A percentile compares a stretch with the other conserved stretches of the same genome.
Evolutionary conservation across 2,329 filamentous ascomycete species (phyloP).

Genomic region (Thermothelomyces thermophilus): DNA sequence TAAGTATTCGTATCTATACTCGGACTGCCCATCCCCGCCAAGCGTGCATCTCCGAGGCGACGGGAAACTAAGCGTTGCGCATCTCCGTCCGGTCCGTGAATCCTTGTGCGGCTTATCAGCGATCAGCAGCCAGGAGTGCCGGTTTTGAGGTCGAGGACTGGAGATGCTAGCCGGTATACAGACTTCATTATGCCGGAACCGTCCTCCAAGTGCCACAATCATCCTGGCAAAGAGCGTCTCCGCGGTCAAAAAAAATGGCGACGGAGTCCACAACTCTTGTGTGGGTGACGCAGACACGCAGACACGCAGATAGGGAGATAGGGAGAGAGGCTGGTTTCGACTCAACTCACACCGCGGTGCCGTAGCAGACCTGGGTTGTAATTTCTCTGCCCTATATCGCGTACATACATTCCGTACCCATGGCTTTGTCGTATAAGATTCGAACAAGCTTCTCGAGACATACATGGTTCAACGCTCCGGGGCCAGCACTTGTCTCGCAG

Average conservation of each 20-base stretch:
- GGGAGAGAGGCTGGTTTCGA: background rate
- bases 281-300: background rate
- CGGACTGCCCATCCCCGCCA: background rate
- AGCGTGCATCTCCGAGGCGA: constrained; percentile 14
- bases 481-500: background rate
- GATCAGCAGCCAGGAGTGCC: background rate
- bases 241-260: background rate
- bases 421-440: no score
- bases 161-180: background rate
- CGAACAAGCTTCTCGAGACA: background rate
- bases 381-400: no score
- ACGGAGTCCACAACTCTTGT: background rate
- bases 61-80: constrained; percentile 4
- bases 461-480: background rate
- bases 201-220: background rate
- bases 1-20: background rate
- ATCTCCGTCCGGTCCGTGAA: constrained; percentile 8
- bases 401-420: no score
- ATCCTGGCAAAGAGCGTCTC: background rate
- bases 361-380: no score
- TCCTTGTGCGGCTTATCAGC: constrained; percentile 8
- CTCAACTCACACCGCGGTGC: background rate
- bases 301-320: no score
- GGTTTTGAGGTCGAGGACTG: background rate
- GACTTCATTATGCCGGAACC: background rate